A percentile compares a stretch with the other conserved stretches of the same genome.
Conservation (phyloP, 331 rosid species). For the Erythrophleum ivorense region DNA sequence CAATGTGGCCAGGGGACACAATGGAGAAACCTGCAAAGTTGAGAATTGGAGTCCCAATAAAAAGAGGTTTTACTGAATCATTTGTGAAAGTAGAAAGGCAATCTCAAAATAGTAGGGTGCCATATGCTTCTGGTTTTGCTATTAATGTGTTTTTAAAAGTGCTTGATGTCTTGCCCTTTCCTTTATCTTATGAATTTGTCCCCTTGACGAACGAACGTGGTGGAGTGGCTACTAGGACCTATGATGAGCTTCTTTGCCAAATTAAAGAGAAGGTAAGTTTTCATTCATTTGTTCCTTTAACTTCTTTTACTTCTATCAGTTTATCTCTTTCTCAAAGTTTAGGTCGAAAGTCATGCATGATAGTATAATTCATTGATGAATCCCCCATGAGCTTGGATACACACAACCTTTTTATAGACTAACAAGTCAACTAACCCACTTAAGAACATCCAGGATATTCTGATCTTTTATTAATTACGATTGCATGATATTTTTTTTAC, state of each 20-base stretch:
- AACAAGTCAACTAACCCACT: no score
- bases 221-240: not conserved
- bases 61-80: not conserved
- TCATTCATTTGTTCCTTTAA: not conserved
- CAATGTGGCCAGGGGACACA: slow-evolving; percentile 40
- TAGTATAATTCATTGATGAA: not conserved
- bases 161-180: slow-evolving; percentile 17
- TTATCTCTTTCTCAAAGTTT: not conserved
- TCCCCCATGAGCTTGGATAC: no score
- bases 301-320: not conserved
- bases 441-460: no score
- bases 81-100: no score
- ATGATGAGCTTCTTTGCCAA: slow-evolving; percentile 4
- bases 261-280: not conserved
- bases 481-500: no score
- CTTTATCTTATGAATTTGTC: slow-evolving; percentile 9
- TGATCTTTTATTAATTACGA: no score
- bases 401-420: no score
- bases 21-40: slow-evolving; percentile 32
- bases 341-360: not conserved
- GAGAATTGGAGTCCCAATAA: slow-evolving; percentile 43
- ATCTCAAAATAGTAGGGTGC: no score
- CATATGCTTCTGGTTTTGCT: not conserved
- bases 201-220: no score
- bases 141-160: slow-evolving; percentile 32